A percentile compares a stretch with the other conserved stretches of the same genome.
phyloP scores from a whole-genome alignment of 768 basidiomycete genomes.

The Cubamyces sp. region DNA sequence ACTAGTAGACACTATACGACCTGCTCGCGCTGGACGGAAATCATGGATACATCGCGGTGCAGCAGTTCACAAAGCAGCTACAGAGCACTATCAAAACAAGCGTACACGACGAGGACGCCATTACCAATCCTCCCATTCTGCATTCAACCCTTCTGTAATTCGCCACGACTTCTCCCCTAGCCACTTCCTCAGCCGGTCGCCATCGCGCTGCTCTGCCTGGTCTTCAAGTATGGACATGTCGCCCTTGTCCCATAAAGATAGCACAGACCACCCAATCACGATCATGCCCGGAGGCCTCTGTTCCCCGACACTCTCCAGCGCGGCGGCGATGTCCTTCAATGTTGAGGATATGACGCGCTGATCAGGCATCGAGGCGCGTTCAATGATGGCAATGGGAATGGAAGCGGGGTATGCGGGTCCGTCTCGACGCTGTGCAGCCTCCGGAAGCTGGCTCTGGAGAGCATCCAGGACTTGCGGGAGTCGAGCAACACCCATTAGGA shows the following conservation, averaged over 20 bases:
- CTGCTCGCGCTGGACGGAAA: no score
- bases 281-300: conserved; percentile 98
- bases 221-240: conserved; percentile 75
- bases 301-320: conserved; percentile 75
- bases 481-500: conserved; percentile 96
- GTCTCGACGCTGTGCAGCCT: conserved; percentile 36
- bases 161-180: conserved; percentile 64
- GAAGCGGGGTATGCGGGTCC: conserved; percentile 71
- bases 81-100: no score
- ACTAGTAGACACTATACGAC: neutral
- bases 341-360: conserved; percentile 86
- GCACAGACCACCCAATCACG: conserved; percentile 88
- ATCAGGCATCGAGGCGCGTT: conserved; percentile 93
- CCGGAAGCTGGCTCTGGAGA: conserved; percentile 40
- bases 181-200: conserved; percentile 61
- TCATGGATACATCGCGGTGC: neutral
- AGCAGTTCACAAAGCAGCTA: no score
- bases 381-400: conserved; percentile 90
- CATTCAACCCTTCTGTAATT: conserved; percentile 63
- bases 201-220: conserved; percentile 44
- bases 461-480: conserved; percentile 71
- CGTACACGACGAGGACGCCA: neutral
- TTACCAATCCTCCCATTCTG: conserved; percentile 41
- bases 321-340: conserved; percentile 66
- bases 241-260: conserved; percentile 75